phyloP scores from a whole-genome alignment of 1,139 yeast genomes.

The Nakaseomyces nivariensis region DNA sequence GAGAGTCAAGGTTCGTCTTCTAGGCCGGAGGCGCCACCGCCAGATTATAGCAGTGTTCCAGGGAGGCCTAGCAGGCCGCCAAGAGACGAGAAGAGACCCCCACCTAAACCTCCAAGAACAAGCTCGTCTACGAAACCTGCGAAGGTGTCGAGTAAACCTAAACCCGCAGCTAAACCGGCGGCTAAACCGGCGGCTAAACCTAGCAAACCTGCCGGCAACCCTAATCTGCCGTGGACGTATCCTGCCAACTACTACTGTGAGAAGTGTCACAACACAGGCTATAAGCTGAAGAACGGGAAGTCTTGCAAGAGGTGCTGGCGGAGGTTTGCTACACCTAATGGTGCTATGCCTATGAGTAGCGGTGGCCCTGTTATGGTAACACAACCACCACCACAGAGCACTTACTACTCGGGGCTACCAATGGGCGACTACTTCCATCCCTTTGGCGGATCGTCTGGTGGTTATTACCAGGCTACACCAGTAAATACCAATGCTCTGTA shows the following conservation, averaged over 20 bases:
- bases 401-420: conserved; percentile 1
- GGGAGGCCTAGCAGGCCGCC: neutral
- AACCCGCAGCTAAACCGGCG: conserved; percentile 1
- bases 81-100: neutral
- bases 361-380: neutral
- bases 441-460: conserved; percentile 8
- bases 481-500: conserved; percentile 23
- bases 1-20: neutral
- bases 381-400: conserved; percentile 19
- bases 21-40: neutral
- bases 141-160: neutral
- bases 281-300: conserved; percentile 51
- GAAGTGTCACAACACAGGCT: conserved; percentile 71
- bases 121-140: conserved; percentile 1
- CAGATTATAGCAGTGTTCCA: neutral
- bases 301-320: conserved; percentile 69
- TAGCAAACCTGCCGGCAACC: conserved; percentile 9
- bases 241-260: conserved; percentile 54
- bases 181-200: neutral
- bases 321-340: conserved; percentile 41
- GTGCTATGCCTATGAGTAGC: conserved; percentile 3
- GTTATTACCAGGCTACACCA: conserved; percentile 25
- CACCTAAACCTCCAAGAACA: neutral
- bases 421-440: conserved; percentile 1
- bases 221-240: conserved; percentile 53